phyloP scores from a whole-genome alignment of 257 asterid genomes.

The Solanum ossicruentum region DNA sequence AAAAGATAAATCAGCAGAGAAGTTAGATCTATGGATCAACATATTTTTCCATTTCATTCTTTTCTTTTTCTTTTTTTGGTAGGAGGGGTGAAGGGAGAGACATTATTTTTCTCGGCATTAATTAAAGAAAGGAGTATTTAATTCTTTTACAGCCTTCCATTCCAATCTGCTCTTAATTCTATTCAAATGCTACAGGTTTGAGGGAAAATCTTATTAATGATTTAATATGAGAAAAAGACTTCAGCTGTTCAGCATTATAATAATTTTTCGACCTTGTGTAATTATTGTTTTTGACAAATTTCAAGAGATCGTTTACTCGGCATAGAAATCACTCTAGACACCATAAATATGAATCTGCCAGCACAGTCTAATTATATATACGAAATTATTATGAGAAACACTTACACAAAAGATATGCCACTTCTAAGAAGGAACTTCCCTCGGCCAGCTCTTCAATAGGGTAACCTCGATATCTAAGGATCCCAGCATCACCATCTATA shows the following conservation, averaged over 20 bases:
- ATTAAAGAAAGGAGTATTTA: background rate
- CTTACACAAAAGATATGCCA: conserved; percentile 93
- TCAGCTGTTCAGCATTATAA: background rate
- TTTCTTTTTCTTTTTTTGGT: background rate
- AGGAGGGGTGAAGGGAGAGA: background rate
- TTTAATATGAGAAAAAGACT: background rate
- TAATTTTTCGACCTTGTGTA: background rate
- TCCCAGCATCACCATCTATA: conserved; percentile 96
- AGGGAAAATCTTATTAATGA: background rate
- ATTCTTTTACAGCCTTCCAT: background rate
- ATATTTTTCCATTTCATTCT: background rate
- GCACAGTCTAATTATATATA: background rate
- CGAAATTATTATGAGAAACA: background rate
- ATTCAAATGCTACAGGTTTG: background rate
- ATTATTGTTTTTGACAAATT: background rate
- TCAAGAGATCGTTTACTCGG: background rate
- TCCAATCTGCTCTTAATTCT: background rate
- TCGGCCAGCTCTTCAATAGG: conserved; percentile 96
- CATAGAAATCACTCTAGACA: background rate
- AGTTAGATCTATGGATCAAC: background rate
- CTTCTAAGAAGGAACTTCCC: conserved; percentile 86
- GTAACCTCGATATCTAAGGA: conserved; percentile 90
- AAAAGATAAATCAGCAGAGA: background rate
- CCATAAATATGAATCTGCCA: background rate
- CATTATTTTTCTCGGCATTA: background rate